Evolutionary conservation across 495 filamentous ascomycete species (phyloP).

Genomic region (Daldinia loculata): DNA sequence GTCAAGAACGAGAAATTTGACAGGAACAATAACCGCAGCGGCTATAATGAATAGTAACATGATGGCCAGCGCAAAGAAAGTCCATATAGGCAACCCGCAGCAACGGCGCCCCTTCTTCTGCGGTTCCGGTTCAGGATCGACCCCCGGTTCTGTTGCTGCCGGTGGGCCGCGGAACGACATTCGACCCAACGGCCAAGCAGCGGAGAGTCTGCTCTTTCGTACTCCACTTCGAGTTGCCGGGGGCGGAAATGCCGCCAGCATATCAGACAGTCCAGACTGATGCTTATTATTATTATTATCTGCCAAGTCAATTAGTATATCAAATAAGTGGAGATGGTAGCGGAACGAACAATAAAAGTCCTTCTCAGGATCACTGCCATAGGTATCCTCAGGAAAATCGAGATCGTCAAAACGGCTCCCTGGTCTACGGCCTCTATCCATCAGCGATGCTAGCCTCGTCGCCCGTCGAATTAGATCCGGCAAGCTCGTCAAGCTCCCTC

Average conservation of each 20-base stretch:
- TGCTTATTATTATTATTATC: conserved; percentile 51
- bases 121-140: conserved; percentile 30
- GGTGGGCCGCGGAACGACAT: conserved; percentile 41
- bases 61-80: conserved; percentile 74
- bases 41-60: conserved; percentile 77
- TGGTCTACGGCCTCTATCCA: conserved; percentile 83
- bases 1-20: conserved; percentile 80
- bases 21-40: conserved; percentile 86
- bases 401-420: conserved; percentile 71
- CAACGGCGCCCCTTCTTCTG: conserved; percentile 45
- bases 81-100: conserved; percentile 86
- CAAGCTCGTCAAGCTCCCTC: conserved; percentile 89
- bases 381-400: conserved; percentile 53
- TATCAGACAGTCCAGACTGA: conserved; percentile 79
- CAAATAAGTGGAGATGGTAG: background rate
- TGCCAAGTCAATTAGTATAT: conserved; percentile 49
- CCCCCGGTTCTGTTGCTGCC: conserved; percentile 12
- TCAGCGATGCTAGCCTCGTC: conserved; percentile 83
- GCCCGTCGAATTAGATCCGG: conserved; percentile 90
- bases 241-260: conserved; percentile 90
- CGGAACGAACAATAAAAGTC: conserved; percentile 49
- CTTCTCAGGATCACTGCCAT: conserved; percentile 49
- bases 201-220: conserved; percentile 50
- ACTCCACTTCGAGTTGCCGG: conserved; percentile 67
- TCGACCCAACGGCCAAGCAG: conserved; percentile 55